These are phyloP conservation scores for Euryodendron excelsum DNA, from an alignment of 148 eudicot species.

Conservation along the genomic window DNA sequence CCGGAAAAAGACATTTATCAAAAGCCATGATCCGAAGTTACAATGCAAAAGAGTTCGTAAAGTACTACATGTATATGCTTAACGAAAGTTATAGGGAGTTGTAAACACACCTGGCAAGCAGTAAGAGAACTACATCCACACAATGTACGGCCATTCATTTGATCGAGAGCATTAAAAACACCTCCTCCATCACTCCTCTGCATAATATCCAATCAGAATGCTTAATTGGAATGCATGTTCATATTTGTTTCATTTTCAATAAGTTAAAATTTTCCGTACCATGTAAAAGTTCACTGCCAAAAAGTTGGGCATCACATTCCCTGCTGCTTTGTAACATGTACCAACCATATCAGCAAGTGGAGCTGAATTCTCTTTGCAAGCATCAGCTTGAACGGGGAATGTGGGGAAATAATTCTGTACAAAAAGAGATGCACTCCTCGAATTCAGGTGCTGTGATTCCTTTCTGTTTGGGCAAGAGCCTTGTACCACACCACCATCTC, in stretches of 20 bases:
- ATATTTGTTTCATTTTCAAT: background rate
- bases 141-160: conserved; percentile 76
- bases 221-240: background rate
- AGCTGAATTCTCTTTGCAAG: conserved; percentile 89
- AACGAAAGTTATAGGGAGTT: background rate
- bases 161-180: conserved; percentile 70
- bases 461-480: conserved; percentile 88
- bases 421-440: conserved; percentile 70
- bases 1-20: background rate
- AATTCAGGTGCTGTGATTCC: conserved; percentile 73
- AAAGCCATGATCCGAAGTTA: background rate
- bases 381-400: conserved; percentile 65
- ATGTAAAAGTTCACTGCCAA: conserved; percentile 92
- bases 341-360: conserved; percentile 72
- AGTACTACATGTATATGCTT: background rate
- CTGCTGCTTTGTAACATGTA: conserved; percentile 76
- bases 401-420: conserved; percentile 88
- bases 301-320: conserved; percentile 81
- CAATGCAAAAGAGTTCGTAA: conserved; percentile 6
- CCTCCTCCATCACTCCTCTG: conserved; percentile 99
- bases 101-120: conserved; percentile 84
- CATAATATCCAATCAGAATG: conserved; percentile 22
- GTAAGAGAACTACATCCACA: conserved; percentile 82
- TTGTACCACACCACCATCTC: conserved; percentile 76
- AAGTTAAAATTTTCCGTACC: conserved; percentile 43